These are phyloP conservation scores for Hyparrhenia diplandra DNA, from an alignment of 176 grass and related monocot genomes.

Conservation along the genomic window DNA sequence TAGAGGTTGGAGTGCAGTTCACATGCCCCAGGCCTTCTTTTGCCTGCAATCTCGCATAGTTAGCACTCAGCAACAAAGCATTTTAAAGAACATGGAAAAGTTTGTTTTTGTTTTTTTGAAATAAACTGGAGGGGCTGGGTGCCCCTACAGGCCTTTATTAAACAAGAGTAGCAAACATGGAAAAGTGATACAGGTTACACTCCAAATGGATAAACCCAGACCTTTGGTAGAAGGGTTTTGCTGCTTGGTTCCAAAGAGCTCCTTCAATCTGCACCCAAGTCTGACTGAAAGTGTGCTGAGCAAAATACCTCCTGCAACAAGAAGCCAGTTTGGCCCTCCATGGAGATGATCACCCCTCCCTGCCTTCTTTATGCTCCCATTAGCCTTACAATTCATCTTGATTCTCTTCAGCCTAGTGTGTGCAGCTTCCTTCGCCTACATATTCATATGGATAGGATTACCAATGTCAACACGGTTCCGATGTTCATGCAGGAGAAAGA, in stretches of 20 bases:
- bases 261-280: conserved; percentile 72
- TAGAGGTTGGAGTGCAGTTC: conserved; percentile 65
- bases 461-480: not conserved
- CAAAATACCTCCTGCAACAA: conserved; percentile 67
- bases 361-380: conserved; percentile 45
- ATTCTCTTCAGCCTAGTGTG: not conserved
- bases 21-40: conserved; percentile 49
- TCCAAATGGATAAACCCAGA: conserved; percentile 20
- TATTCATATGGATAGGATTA: not conserved
- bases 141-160: too few relatives aligned
- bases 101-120: too few relatives aligned
- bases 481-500: not conserved
- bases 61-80: not conserved
- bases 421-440: conserved; percentile 20
- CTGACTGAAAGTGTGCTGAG: conserved; percentile 76
- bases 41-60: conserved; percentile 36
- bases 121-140: too few relatives aligned
- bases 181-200: not conserved
- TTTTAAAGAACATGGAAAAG: conserved; percentile 8
- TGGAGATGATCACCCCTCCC: conserved; percentile 43
- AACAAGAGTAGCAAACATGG: too few relatives aligned
- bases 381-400: conserved; percentile 53
- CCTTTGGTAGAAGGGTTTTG: conserved; percentile 52
- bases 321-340: conserved; percentile 63
- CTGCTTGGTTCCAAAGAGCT: conserved; percentile 53